Base-by-base conservation (phyloP, 768 basidiomycete species). In the Dacryopinax primogenitus region DNA sequence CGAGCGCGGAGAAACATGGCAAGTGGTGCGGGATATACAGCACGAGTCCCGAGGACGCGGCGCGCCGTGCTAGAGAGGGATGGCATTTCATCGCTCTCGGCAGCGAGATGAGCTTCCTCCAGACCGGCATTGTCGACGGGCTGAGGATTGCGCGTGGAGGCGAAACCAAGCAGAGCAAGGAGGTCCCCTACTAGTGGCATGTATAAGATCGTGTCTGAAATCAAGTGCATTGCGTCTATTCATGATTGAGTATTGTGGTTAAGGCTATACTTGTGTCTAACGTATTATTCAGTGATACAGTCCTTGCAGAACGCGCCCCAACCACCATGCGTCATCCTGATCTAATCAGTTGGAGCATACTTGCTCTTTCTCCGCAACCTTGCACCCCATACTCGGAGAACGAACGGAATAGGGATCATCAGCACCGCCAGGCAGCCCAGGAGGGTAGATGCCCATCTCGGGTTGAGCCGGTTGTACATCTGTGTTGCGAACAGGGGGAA, bases 401-500 rank as follows among this genome's bases (percentile, higher is more conserved):
- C 45, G 64, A 71, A 70, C 23, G 72, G 70, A 39, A 73, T 69
- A 0, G 72, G 72, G 15, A 69, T 67, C 62, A 77, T 64, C 16
- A 73, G 37, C 0, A 74, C 63, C 3, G 75, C 71, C 23, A 77
- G 61, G 66, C 73, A 71, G 21, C 73, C 77, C 21, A 78, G 68
- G 1, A 77, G 65, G 12, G 74, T 73, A 0, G 74, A 73, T 11
- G 77, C 77, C 72, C 74, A 77, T 68, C 75, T 71, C 23, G 74
- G 72, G 66, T 73, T 74, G 23, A 78, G 67, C 47, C 71, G 70
- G 3, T 71, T 67, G 70, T 76, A 77, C 76, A 78, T 76, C 66
- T 76, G 74, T 12, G 66, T 68, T 0, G 73, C 74, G 67, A 75
- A 77, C 16, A 76, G 69, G 9, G 76, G 73, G 68, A 71, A 65